Evolutionary conservation across 352 stramenopile genomes (phyloP), one percentile per base, ranked within the genome.

Genomic region (Globisporangium ultimum): DNA sequence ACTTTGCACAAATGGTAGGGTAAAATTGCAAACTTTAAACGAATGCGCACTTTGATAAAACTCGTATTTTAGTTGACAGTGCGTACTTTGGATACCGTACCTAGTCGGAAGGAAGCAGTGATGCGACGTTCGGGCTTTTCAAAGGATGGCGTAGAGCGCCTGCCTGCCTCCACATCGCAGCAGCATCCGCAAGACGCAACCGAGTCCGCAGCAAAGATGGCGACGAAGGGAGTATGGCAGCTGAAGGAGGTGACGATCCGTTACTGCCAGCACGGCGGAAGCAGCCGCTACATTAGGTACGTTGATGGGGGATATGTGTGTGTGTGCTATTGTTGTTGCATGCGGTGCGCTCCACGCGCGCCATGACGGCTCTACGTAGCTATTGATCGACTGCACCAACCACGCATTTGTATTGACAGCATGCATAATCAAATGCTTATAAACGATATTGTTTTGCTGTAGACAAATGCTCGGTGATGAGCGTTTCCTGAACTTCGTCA

Each of bases 401-500:
- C 28, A 6, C 28, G 28, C 28, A 5, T 6, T 10, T 36, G 0
- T 6, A 28, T 5, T 5, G 24, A 5, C 7, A 36, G 8, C 28
- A 36, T 36, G 28, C 28, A 11, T 36, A 10, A 10, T 36, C 28
- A 10, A 36, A 36, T 36, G 28, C 28, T 36, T 10, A 36, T 36
- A 36, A 11, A 36, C 28, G 28, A 36, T 36, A 28, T 9, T 36
- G 8, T 36, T 11, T 36, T 36, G 28, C 5, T 36, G 28, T 10
- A 87, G 76, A 36, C 67, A 90, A 40, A 74, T 95, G 67, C 72
- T 95, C 49, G 68, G 71, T 46, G 83, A 93, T 57, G 55, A 78
- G 60, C 84, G 83, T 46, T 95, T 95, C 67, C 64, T 91, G 36
- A 71, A 80, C 47, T 93, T 95, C 58, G 87, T 95, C 46, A 82